A percentile compares a stretch with the other conserved stretches of the same genome.
Conservation (phyloP, 345 rosid species). For the Rhodomyrtus tomentosa region DNA sequence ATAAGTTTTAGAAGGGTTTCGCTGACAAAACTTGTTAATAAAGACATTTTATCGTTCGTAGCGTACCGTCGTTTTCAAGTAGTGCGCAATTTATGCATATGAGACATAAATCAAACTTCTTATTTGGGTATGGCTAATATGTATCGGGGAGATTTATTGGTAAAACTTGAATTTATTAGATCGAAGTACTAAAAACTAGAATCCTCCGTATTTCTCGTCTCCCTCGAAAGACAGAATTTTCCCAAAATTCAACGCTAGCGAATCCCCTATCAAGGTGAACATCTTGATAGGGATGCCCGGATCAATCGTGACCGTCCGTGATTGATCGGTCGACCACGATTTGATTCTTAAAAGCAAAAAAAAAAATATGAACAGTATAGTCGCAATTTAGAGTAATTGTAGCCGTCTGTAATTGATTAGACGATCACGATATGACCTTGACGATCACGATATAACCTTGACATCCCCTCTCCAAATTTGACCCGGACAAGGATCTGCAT, state of each 20-base stretch:
- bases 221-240: background rate
- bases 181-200: background rate
- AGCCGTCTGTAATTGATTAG: too few species aligned
- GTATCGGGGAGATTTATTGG: accelerated
- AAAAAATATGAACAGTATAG: too few species aligned
- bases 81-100: accelerated
- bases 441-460: too few species aligned
- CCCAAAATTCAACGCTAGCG: background rate
- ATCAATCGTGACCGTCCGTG: too few species aligned
- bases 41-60: background rate
- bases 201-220: background rate
- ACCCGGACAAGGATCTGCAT: too few species aligned
- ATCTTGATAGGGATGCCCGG: too few species aligned
- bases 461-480: too few species aligned
- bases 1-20: background rate
- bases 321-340: too few species aligned
- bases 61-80: background rate
- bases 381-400: too few species aligned
- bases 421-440: too few species aligned
- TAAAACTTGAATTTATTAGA: background rate
- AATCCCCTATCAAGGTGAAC: too few species aligned
- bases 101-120: background rate
- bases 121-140: background rate
- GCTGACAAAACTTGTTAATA: background rate
- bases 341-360: too few species aligned